Evolutionary conservation across 371 early-diverging fungal species (phyloP).

Genomic region (Blakeslea trispora): DNA sequence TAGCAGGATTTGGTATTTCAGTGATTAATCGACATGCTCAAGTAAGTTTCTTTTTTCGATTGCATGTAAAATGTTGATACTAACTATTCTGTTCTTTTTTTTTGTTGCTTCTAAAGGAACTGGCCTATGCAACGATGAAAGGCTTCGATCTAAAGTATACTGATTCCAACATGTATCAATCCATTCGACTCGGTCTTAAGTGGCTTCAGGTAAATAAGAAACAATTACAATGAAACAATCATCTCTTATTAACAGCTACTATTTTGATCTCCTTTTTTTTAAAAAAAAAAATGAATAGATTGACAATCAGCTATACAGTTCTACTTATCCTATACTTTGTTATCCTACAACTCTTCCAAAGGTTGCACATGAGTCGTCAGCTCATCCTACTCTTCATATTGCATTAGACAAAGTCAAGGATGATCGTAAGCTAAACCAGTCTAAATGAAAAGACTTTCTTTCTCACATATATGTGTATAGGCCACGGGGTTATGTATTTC

Average conservation of each 20-base stretch:
- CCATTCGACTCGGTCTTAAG: slow-evolving; percentile 60
- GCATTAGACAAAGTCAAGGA: slow-evolving; percentile 75
- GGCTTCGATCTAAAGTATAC: slow-evolving; percentile 66
- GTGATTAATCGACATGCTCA: slow-evolving; percentile 58
- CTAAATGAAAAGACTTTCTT: too few relatives aligned
- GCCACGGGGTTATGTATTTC: slow-evolving; percentile 82
- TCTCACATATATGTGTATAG: slow-evolving; percentile 12
- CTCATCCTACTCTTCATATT: slow-evolving; percentile 59
- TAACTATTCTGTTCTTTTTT: too few relatives aligned
- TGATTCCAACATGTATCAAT: slow-evolving; percentile 70
- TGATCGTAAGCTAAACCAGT: slow-evolving; percentile 40
- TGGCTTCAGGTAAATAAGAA: slow-evolving; percentile 66
- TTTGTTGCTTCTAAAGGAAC: slow-evolving; percentile 57
- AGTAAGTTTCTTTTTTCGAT: too few relatives aligned
- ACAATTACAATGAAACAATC: background rate
- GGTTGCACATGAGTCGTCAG: slow-evolving; percentile 45
- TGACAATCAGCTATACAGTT: slow-evolving; percentile 83
- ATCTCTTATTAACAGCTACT: too few relatives aligned
- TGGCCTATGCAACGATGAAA: slow-evolving; percentile 73
- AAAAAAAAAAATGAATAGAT: slow-evolving; percentile 50
- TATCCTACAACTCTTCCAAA: slow-evolving; percentile 79
- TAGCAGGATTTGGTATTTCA: slow-evolving; percentile 78
- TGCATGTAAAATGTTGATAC: too few relatives aligned
- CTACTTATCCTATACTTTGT: slow-evolving; percentile 77
- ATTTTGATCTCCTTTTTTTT: too few relatives aligned